phyloP scores from a whole-genome alignment of 352 stramenopile species.

The Globisporangium irregulare region DNA sequence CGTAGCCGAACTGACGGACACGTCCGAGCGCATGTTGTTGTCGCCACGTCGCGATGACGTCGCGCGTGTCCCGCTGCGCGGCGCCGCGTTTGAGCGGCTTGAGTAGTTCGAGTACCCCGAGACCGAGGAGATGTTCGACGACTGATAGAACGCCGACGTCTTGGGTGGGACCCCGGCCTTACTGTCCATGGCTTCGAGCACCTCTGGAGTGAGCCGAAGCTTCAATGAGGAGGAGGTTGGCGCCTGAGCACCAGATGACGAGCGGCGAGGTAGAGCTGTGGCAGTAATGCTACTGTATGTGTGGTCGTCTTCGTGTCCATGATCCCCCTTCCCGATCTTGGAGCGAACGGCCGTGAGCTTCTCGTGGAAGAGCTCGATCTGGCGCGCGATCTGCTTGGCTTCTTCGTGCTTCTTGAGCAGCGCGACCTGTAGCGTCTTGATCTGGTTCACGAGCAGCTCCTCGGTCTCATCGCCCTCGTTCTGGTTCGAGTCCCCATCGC shows the following conservation, averaged over 20 bases:
- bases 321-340: slow-evolving; percentile 2
- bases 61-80: slow-evolving; percentile 20
- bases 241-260: slow-evolving; percentile 1
- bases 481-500: slow-evolving; percentile 48
- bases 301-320: slow-evolving; percentile 1
- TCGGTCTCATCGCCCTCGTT: slow-evolving; percentile 64
- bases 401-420: slow-evolving; percentile 79
- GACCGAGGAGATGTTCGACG: slow-evolving; percentile 63
- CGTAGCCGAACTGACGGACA: slow-evolving; percentile 58
- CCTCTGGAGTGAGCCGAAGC: slow-evolving; percentile 49
- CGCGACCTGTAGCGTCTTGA: slow-evolving; percentile 63
- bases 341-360: slow-evolving; percentile 45
- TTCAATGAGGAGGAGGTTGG: slow-evolving; percentile 24
- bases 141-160: slow-evolving; percentile 42
- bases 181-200: slow-evolving; percentile 55
- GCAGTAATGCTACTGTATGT: slow-evolving; percentile 5
- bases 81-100: slow-evolving; percentile 28
- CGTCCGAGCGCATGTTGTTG: slow-evolving; percentile 30
- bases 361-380: slow-evolving; percentile 50
- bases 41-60: slow-evolving; percentile 6
- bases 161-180: slow-evolving; percentile 49
- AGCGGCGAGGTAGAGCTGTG: slow-evolving; percentile 8
- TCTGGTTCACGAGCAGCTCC: slow-evolving; percentile 54
- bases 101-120: slow-evolving; percentile 58
- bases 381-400: slow-evolving; percentile 56